Evolutionary conservation across 495 filamentous ascomycete genomes (phyloP).

Genomic region (Daldinia decipiens): DNA sequence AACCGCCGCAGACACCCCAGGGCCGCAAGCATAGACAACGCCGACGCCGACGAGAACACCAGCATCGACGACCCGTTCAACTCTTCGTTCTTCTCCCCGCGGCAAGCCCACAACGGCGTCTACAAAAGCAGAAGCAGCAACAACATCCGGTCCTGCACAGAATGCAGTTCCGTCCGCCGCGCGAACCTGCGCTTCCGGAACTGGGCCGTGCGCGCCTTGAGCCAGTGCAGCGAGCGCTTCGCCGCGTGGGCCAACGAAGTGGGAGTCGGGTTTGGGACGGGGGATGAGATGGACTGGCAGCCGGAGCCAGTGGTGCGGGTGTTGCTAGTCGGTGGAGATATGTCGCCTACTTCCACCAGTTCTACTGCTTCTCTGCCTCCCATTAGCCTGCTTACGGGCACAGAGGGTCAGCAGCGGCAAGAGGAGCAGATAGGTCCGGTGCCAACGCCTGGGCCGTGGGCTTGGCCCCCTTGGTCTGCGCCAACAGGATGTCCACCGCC

Average conservation of each 20-base stretch:
- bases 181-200: conserved; percentile 44
- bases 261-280: conserved; percentile 40
- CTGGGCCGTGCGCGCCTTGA: conserved; percentile 32
- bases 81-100: background rate
- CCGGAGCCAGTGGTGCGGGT: conserved; percentile 46
- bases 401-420: background rate
- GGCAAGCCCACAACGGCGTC: background rate
- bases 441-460: conserved; percentile 24
- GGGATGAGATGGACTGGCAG: conserved; percentile 56
- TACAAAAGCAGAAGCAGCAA: background rate
- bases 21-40: background rate
- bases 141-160: conserved; percentile 40
- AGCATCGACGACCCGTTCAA: conserved; percentile 1
- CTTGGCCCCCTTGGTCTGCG: conserved; percentile 19
- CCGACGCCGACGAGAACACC: too few relatives aligned
- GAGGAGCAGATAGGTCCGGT: conserved; percentile 1
- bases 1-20: background rate
- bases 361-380: background rate
- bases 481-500: too few relatives aligned
- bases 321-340: conserved; percentile 14
- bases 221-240: conserved; percentile 24
- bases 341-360: background rate
- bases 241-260: conserved; percentile 49
- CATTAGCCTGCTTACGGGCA: background rate
- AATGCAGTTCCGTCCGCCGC: conserved; percentile 44